These are phyloP conservation scores for Obelidium mucronatum DNA, from an alignment of 192 early-diverging fungal genomes.

Conservation along the genomic window DNA sequence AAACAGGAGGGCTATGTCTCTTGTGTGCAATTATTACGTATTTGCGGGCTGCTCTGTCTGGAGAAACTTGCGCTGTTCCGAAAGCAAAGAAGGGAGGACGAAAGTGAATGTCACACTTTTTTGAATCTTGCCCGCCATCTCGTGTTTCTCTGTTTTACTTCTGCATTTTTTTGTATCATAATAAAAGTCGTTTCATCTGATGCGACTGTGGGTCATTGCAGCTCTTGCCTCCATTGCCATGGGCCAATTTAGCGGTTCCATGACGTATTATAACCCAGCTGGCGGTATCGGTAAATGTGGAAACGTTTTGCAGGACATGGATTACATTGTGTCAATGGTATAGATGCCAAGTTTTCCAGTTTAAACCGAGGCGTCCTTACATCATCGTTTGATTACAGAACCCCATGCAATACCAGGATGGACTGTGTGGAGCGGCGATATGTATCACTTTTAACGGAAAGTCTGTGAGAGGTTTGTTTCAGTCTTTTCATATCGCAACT, in stretches of 20 bases:
- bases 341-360: not conserved
- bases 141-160: too few relatives aligned
- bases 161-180: too few relatives aligned
- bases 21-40: conserved; percentile 38
- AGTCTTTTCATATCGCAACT: too few relatives aligned
- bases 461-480: conserved; percentile 16
- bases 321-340: conserved; percentile 24
- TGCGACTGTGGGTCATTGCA: too few relatives aligned
- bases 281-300: conserved; percentile 20
- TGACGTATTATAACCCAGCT: conserved; percentile 31
- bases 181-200: too few relatives aligned
- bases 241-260: not conserved
- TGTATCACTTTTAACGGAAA: conserved; percentile 16
- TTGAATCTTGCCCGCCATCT: too few relatives aligned
- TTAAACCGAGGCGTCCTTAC: not conserved
- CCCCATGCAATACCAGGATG: not conserved
- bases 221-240: not conserved
- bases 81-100: conserved; percentile 26
- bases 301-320: not conserved
- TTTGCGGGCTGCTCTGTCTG: conserved; percentile 37
- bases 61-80: conserved; percentile 27
- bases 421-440: conserved; percentile 2
- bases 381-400: too few relatives aligned
- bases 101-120: too few relatives aligned
- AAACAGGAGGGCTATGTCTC: conserved; percentile 40